These are phyloP conservation scores for Paecilomyces formosus DNA, from an alignment of 2,329 filamentous ascomycete genomes.

Conservation along the genomic window DNA sequence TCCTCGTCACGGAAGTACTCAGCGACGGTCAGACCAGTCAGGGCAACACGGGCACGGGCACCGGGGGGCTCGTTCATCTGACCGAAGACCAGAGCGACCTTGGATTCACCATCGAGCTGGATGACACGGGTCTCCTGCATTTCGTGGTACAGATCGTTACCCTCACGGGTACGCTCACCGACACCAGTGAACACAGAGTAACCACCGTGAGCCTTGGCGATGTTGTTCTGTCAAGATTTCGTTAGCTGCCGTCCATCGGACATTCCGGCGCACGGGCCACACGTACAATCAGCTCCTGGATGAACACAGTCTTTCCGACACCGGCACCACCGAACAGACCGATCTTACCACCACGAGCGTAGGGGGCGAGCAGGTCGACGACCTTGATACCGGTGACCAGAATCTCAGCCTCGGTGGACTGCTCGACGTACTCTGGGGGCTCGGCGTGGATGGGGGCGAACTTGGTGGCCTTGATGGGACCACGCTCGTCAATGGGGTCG, in stretches of 20 bases:
- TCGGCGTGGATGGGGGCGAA: slow-evolving; percentile 88
- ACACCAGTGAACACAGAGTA: slow-evolving; percentile 99
- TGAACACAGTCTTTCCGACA: slow-evolving; percentile 99
- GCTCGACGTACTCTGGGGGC: slow-evolving; percentile 83
- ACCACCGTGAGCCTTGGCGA: slow-evolving; percentile 99
- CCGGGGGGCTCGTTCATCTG: slow-evolving; percentile 99
- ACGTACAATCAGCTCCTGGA: slow-evolving; percentile 93
- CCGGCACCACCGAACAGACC: slow-evolving; percentile 99
- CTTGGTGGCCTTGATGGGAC: slow-evolving; percentile 91
- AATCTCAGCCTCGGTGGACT: slow-evolving; percentile 94
- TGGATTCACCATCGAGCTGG: slow-evolving; percentile 97
- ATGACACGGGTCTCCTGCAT: slow-evolving; percentile 99
- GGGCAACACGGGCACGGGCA: slow-evolving; percentile 98
- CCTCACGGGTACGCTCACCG: slow-evolving; percentile 99
- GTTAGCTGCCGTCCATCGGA: background rate
- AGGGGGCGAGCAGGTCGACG: slow-evolving; percentile 96
- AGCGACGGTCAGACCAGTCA: slow-evolving; percentile 65
- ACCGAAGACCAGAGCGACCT: slow-evolving; percentile 98
- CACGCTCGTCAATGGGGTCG: slow-evolving; percentile 99
- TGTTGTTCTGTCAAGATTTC: slow-evolving; percentile 69
- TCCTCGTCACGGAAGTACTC: slow-evolving; percentile 77
- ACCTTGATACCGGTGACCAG: slow-evolving; percentile 99
- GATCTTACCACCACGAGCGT: slow-evolving; percentile 99
- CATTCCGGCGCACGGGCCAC: background rate
- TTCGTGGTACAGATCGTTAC: slow-evolving; percentile 99